phyloP scores from a whole-genome alignment of 139 green algal genomes.

The Chloropicon primus region DNA sequence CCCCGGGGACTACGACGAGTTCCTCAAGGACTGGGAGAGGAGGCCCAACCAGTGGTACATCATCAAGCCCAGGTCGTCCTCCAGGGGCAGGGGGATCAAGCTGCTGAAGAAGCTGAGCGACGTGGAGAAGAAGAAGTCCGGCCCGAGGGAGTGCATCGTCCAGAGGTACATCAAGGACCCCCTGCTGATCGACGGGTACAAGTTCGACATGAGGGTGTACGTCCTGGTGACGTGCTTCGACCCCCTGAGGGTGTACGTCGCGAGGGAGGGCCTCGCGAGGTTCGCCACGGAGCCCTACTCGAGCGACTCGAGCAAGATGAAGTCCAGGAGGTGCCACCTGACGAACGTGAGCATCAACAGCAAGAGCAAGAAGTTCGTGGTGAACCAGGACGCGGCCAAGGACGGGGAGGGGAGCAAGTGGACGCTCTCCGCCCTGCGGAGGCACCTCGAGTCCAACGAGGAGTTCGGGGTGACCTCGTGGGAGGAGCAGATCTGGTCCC shows the following conservation, averaged over 20 bases:
- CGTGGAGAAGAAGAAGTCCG: slow-evolving; percentile 17
- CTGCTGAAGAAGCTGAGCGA: slow-evolving; percentile 28
- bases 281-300: slow-evolving; percentile 53
- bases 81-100: slow-evolving; percentile 37
- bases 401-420: slow-evolving; percentile 27
- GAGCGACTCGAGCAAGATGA: slow-evolving; percentile 25
- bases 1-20: slow-evolving; percentile 41
- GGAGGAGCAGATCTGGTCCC: slow-evolving; percentile 21
- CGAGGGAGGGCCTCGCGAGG: slow-evolving; percentile 45
- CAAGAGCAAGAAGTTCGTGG: slow-evolving; percentile 11
- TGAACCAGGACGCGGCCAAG: slow-evolving; percentile 2
- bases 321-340: slow-evolving; percentile 44
- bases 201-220: slow-evolving; percentile 21
- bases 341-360: slow-evolving; percentile 66
- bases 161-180: slow-evolving; percentile 22
- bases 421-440: slow-evolving; percentile 24
- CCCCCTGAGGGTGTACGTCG: slow-evolving; percentile 47
- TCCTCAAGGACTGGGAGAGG: slow-evolving; percentile 24
- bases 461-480: slow-evolving; percentile 4
- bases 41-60: slow-evolving; percentile 37
- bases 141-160: slow-evolving; percentile 32
- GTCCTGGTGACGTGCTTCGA: slow-evolving; percentile 35
- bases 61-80: slow-evolving; percentile 22
- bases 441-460: slow-evolving; percentile 19
- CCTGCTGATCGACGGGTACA: background rate